Evolutionary conservation across 2,329 filamentous ascomycete genomes (phyloP).

Genomic region (Apiospora sp.): DNA sequence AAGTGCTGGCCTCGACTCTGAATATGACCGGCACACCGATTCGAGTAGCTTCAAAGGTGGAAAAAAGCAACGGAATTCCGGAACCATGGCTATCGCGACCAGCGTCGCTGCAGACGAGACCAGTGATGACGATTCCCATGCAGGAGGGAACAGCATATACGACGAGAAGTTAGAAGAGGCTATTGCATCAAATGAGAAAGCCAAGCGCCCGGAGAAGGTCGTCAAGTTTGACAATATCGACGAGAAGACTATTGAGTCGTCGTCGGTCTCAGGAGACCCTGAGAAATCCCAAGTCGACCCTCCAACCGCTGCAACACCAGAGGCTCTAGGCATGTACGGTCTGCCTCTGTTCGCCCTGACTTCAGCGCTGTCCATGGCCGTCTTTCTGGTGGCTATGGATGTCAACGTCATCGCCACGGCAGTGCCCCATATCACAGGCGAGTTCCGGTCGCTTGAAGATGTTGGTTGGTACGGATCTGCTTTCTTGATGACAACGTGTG

Average conservation of each 20-base stretch:
- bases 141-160: not conserved
- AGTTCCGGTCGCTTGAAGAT: conserved; percentile 29
- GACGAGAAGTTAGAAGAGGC: not conserved
- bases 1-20: not conserved
- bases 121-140: not conserved
- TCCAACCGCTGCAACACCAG: not conserved
- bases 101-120: not conserved
- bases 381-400: conserved; percentile 28
- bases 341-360: conserved; percentile 24
- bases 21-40: not conserved
- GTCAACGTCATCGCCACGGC: conserved; percentile 33
- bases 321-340: conserved; percentile 13
- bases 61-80: not conserved
- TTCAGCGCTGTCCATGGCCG: conserved; percentile 25
- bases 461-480: conserved; percentile 46
- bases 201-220: not conserved
- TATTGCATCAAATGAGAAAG: not conserved
- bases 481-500: conserved; percentile 41
- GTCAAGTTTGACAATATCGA: not conserved
- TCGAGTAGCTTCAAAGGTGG: not conserved
- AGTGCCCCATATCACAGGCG: conserved; percentile 32
- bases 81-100: not conserved
- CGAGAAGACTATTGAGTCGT: not conserved
- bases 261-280: not conserved
- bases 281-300: not conserved